A percentile compares a stretch with the other conserved stretches of the same genome.
phyloP scores from a whole-genome alignment of 495 filamentous ascomycete genomes.

The Chaetomidium leptoderma region DNA sequence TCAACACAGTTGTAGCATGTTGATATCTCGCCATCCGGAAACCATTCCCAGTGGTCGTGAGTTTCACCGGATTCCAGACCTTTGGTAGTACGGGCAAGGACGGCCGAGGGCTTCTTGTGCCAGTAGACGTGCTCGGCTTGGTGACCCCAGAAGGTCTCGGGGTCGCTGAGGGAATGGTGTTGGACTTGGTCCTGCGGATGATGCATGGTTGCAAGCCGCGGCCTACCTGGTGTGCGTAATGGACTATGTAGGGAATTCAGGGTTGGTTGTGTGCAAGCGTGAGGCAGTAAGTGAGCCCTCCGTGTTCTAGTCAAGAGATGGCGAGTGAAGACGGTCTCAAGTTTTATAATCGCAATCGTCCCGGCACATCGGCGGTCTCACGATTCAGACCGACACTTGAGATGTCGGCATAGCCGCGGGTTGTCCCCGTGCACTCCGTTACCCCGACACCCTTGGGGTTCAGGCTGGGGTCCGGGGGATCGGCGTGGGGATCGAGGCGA shows the following conservation, averaged over 20 bases:
- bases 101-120: slow-evolving; percentile 62
- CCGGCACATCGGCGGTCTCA: neutral
- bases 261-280: neutral
- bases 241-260: neutral
- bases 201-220: slow-evolving; percentile 6
- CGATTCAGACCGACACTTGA: neutral
- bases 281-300: neutral
- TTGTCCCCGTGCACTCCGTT: slow-evolving; percentile 19
- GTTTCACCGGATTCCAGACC: slow-evolving; percentile 36
- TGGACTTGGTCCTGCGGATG: slow-evolving; percentile 51
- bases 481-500: slow-evolving; percentile 11
- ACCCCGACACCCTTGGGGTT: slow-evolving; percentile 8
- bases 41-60: slow-evolving; percentile 72
- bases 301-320: neutral
- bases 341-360: neutral
- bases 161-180: slow-evolving; percentile 52
- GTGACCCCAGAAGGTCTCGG: slow-evolving; percentile 70
- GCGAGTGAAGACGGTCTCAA: neutral
- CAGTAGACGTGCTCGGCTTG: slow-evolving; percentile 74
- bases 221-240: too few relatives aligned
- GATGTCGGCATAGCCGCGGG: neutral
- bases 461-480: slow-evolving; percentile 17
- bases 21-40: slow-evolving; percentile 81
- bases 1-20: slow-evolving; percentile 90
- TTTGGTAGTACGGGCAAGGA: slow-evolving; percentile 41